Percentiles rank a stretch among this genome's conserved stretches.
Evolutionary conservation across 495 filamentous ascomycete genomes (phyloP).

Genomic region (Penicillium flavigenum): DNA sequence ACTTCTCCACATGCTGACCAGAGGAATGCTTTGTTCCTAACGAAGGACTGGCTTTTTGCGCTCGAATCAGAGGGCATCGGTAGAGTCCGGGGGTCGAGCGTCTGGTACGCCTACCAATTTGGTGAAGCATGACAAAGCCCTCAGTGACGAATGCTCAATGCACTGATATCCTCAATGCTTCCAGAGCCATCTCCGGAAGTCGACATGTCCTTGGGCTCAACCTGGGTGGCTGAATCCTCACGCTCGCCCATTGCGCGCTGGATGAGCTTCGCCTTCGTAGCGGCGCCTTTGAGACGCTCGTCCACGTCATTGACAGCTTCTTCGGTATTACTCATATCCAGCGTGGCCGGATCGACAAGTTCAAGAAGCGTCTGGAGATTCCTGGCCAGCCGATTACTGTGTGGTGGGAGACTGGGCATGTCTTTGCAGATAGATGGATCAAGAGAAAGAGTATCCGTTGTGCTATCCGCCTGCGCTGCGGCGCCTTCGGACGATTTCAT

Average conservation of each 20-base stretch:
- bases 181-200: conserved; percentile 45
- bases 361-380: conserved; percentile 71
- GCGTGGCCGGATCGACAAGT: conserved; percentile 73
- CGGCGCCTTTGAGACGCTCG: conserved; percentile 74
- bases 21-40: neutral
- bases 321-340: conserved; percentile 76
- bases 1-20: neutral
- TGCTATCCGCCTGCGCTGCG: conserved; percentile 11
- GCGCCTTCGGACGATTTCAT: conserved; percentile 20
- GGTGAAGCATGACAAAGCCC: neutral
- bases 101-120: neutral
- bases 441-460: conserved; percentile 22
- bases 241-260: conserved; percentile 67
- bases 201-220: conserved; percentile 28
- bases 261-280: conserved; percentile 78
- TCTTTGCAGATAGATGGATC: conserved; percentile 34
- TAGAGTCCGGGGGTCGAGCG: neutral
- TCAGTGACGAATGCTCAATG: conserved; percentile 50
- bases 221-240: conserved; percentile 31
- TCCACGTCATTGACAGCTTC: conserved; percentile 84
- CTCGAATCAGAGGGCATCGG: neutral
- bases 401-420: conserved; percentile 50
- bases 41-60: neutral
- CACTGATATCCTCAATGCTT: conserved; percentile 56
- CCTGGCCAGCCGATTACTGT: conserved; percentile 64